Percentiles rank a stretch among this genome's conserved stretches.
phyloP scores from a whole-genome alignment of 257 asterid genomes.

The Cynanchum wilfordii region DNA sequence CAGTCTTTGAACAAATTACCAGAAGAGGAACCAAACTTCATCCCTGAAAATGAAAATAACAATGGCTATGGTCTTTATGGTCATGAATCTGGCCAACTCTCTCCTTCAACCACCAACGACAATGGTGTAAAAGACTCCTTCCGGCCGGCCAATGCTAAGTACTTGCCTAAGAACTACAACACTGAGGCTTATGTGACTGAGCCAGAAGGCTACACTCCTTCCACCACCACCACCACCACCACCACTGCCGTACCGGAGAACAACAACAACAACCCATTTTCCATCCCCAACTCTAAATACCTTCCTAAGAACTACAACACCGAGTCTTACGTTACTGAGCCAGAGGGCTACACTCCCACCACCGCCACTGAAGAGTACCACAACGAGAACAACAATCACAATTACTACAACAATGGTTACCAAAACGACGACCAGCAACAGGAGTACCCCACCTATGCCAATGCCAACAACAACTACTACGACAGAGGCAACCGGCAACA shows the following conservation, averaged over 20 bases:
- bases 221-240: not conserved
- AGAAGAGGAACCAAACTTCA: conserved; percentile 48
- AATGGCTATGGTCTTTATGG: conserved; percentile 69
- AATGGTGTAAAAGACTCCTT: conserved; percentile 18
- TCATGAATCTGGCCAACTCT: conserved; percentile 57
- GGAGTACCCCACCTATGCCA: not conserved
- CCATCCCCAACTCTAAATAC: conserved; percentile 28
- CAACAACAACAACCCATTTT: conserved; percentile 16
- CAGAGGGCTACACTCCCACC: conserved; percentile 29
- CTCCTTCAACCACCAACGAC: conserved; percentile 39
- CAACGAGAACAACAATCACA: conserved; percentile 13
- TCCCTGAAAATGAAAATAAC: conserved; percentile 45
- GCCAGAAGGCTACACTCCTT: conserved; percentile 30
- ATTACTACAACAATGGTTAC: conserved; percentile 14
- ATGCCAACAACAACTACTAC: conserved; percentile 11
- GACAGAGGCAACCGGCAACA: conserved; percentile 18
- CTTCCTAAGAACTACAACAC: conserved; percentile 78
- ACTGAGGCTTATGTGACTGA: conserved; percentile 60
- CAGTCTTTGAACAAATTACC: conserved; percentile 17
- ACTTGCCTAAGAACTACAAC: conserved; percentile 83
- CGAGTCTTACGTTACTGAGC: conserved; percentile 52
- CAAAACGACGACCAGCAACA: conserved; percentile 24
- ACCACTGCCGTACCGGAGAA: not conserved
- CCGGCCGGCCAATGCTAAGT: conserved; percentile 25
- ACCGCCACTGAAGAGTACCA: not conserved